Evolutionary conservation across 768 basidiomycete genomes (phyloP).

Genomic region (Mycena amicta): DNA sequence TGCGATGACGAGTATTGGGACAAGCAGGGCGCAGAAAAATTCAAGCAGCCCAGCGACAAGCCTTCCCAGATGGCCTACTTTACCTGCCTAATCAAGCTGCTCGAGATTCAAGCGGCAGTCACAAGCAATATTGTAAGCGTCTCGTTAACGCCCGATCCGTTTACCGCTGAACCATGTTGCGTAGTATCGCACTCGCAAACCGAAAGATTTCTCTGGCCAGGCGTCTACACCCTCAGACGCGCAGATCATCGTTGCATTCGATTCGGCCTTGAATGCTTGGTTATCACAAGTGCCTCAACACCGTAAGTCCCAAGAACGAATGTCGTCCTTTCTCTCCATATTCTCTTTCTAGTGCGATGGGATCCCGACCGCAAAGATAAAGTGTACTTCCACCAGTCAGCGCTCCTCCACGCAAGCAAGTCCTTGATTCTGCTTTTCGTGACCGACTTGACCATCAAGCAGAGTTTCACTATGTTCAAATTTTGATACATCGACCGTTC

Average conservation of each 20-base stretch:
- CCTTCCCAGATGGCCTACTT: slow-evolving; percentile 51
- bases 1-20: slow-evolving; percentile 74
- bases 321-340: too few species aligned
- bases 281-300: slow-evolving; percentile 55
- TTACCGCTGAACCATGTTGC: neutral
- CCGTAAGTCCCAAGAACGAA: too few species aligned
- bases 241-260: slow-evolving; percentile 57
- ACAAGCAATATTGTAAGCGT: slow-evolving; percentile 52
- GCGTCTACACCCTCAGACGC: slow-evolving; percentile 47
- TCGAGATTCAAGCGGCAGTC: slow-evolving; percentile 52
- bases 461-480: slow-evolving; percentile 41
- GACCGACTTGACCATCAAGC: neutral
- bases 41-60: slow-evolving; percentile 56
- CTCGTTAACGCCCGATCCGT: neutral
- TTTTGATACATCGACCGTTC: slow-evolving; percentile 70
- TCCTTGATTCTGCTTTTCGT: too few species aligned
- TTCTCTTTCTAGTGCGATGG: slow-evolving; percentile 33
- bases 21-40: slow-evolving; percentile 38
- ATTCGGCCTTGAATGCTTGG: slow-evolving; percentile 67
- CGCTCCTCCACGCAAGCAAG: slow-evolving; percentile 21
- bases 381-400: slow-evolving; percentile 25
- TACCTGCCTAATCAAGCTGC: slow-evolving; percentile 46
- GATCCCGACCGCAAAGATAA: slow-evolving; percentile 26
- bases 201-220: slow-evolving; percentile 4
- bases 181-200: slow-evolving; percentile 59